These are phyloP conservation scores for Colletotrichum abscissum DNA, from an alignment of 2,329 filamentous ascomycete genomes.

Conservation along the genomic window DNA sequence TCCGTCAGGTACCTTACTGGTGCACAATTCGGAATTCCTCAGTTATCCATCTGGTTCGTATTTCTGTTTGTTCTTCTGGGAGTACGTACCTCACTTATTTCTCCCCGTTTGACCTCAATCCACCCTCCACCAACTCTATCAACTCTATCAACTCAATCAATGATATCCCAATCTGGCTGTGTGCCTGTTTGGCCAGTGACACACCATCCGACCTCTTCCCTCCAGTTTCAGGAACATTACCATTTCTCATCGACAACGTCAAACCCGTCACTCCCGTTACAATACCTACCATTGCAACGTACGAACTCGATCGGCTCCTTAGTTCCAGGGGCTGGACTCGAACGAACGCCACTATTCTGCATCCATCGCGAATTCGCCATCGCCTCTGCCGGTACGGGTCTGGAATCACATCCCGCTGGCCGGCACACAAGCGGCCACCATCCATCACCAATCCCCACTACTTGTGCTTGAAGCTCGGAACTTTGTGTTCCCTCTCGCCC, in stretches of 20 bases:
- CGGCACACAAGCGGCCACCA: conserved; percentile 33
- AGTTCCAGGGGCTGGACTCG: conserved; percentile 1
- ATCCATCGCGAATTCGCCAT: conserved; percentile 17
- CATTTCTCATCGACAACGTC: neutral
- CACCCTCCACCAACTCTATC: neutral
- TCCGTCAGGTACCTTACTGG: neutral
- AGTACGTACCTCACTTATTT: neutral
- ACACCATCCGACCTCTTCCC: neutral
- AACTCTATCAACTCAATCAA: conserved; percentile 1
- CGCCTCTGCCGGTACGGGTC: conserved; percentile 27
- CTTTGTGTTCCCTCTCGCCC: conserved; percentile 13
- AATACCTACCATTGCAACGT: neutral
- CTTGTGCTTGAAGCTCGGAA: conserved; percentile 11
- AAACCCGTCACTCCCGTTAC: neutral
- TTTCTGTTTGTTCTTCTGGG: neutral
- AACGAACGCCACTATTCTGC: conserved; percentile 26
- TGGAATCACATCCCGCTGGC: conserved; percentile 30
- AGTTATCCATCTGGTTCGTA: neutral
- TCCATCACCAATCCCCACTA: conserved; percentile 17
- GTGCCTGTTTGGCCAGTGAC: neutral
- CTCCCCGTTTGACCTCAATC: neutral
- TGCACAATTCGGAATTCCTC: neutral
- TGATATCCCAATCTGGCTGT: conserved; percentile 1
- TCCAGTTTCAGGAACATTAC: neutral
- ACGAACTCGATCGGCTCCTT: neutral